A percentile compares a stretch with the other conserved stretches of the same genome.
Evolutionary conservation across 176 grass and related monocot species (phyloP).

Genomic region (Carex parvula): DNA sequence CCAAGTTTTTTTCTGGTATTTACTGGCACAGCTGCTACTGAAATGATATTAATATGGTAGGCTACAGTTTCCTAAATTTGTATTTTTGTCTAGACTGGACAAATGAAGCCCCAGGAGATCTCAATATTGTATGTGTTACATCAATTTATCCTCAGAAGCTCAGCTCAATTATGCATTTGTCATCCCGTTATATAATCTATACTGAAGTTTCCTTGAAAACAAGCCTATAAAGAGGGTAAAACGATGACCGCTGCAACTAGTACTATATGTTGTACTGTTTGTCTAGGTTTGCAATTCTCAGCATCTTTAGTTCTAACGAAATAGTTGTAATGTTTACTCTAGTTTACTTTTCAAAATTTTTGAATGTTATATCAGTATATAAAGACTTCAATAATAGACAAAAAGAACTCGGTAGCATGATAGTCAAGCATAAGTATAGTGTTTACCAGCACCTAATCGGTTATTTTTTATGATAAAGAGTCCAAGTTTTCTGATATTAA

Average conservation of each 20-base stretch:
- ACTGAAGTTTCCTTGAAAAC: not conserved
- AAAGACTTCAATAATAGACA: not conserved
- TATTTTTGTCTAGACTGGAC: not conserved
- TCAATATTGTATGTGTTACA: not conserved
- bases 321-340: not conserved
- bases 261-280: not conserved
- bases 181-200: not conserved
- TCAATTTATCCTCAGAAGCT: not conserved
- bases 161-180: not conserved
- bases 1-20: not conserved
- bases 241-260: not conserved
- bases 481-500: slow-evolving; percentile 64
- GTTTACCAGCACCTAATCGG: slow-evolving; percentile 2
- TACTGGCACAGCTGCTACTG: not conserved
- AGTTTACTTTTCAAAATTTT: not conserved
- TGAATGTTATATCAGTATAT: not conserved
- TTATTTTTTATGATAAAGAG: slow-evolving; percentile 14
- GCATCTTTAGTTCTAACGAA: not conserved
- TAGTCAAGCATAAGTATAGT: slow-evolving; percentile 2
- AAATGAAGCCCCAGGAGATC: not conserved
- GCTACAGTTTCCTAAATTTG: not conserved
- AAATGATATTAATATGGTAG: not conserved
- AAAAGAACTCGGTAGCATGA: not conserved
- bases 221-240: not conserved
- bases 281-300: not conserved